Evolutionary conservation across 75 land plant species (phyloP).

Genomic region (Azolla pinnata): DNA sequence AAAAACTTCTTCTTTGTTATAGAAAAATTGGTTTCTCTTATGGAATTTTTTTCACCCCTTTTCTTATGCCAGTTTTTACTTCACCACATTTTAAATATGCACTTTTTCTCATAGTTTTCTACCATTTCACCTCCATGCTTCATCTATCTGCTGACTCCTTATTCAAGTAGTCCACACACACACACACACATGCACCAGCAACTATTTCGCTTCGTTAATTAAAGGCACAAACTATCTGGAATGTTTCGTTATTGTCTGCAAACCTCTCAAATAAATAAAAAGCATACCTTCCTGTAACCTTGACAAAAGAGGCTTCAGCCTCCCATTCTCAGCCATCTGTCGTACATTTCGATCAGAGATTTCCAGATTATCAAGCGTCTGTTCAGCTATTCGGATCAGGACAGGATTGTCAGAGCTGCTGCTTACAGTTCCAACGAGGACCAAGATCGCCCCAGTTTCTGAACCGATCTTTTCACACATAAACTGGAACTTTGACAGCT

Average conservation of each 20-base stretch:
- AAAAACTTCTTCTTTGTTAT: too few relatives aligned
- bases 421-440: slow-evolving; percentile 75
- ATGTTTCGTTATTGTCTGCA: too few relatives aligned
- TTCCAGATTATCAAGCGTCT: slow-evolving; percentile 70
- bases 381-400: slow-evolving; percentile 65
- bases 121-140: background rate
- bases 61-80: too few relatives aligned
- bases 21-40: too few relatives aligned
- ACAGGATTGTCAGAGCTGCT: slow-evolving; percentile 66
- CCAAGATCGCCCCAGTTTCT: slow-evolving; percentile 68
- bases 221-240: too few relatives aligned
- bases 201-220: too few relatives aligned
- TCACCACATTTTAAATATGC: too few relatives aligned
- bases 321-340: slow-evolving; percentile 96
- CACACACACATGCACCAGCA: too few relatives aligned
- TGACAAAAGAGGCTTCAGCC: slow-evolving; percentile 71
- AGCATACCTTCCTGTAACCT: slow-evolving; percentile 68
- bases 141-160: background rate
- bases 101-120: background rate
- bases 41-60: too few relatives aligned
- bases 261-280: background rate
- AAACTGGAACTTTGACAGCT: slow-evolving; percentile 58
- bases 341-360: slow-evolving; percentile 63
- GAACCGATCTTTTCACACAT: slow-evolving; percentile 79
- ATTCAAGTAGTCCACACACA: too few relatives aligned